These are phyloP conservation scores for Fusarium nurragi DNA, from an alignment of 2,329 filamentous ascomycete genomes.

Conservation along the genomic window DNA sequence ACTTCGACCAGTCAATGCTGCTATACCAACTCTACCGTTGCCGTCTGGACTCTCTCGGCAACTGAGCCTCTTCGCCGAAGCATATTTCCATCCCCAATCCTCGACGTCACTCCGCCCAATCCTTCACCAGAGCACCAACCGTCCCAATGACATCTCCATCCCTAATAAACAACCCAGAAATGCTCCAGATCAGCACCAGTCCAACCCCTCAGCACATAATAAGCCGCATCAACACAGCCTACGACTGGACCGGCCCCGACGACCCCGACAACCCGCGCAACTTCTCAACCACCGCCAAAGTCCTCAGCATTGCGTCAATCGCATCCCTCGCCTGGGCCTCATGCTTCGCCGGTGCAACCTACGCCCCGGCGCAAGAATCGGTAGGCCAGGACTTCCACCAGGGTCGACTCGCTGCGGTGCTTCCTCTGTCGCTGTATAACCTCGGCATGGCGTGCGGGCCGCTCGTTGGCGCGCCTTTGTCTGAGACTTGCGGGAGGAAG, in stretches of 20 bases:
- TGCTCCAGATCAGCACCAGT: neutral
- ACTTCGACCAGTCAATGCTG: no score
- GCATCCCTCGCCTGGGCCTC: slow-evolving; percentile 9
- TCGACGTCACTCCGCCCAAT: neutral
- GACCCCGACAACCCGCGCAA: slow-evolving; percentile 31
- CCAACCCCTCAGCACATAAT: slow-evolving; percentile 8
- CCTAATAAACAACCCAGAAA: neutral
- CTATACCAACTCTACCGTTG: no score
- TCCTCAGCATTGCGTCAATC: slow-evolving; percentile 18
- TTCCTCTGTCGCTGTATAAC: slow-evolving; percentile 24
- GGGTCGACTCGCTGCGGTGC: neutral
- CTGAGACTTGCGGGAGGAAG: slow-evolving; percentile 26
- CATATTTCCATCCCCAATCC: neutral
- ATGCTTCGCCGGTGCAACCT: slow-evolving; percentile 19
- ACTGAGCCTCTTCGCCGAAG: neutral
- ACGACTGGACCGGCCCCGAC: slow-evolving; percentile 21
- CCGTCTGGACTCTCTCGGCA: neutral
- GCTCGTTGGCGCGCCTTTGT: slow-evolving; percentile 19
- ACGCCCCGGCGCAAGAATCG: slow-evolving; percentile 14
- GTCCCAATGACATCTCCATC: neutral
- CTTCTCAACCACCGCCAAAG: neutral
- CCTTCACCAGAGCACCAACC: neutral
- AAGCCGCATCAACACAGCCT: slow-evolving; percentile 28
- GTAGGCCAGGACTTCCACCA: slow-evolving; percentile 7
- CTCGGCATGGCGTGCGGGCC: slow-evolving; percentile 33